These are phyloP conservation scores for Aspergillus sclerotialis DNA, from an alignment of 2,329 filamentous ascomycete species.

Conservation along the genomic window DNA sequence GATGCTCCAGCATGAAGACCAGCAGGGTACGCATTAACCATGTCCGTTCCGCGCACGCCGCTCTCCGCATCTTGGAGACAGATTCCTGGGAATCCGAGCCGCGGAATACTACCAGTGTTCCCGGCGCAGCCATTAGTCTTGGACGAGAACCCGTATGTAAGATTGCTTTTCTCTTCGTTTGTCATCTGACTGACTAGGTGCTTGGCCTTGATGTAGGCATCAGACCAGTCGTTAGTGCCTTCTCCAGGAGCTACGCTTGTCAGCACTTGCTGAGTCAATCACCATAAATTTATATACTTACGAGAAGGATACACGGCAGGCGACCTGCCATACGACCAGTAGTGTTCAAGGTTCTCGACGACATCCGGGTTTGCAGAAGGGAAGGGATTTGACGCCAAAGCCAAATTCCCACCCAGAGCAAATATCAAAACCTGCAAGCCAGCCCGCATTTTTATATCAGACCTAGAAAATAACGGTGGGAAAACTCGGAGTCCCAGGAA, in stretches of 20 bases:
- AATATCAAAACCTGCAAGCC: too few species aligned
- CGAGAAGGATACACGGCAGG: constrained; percentile 18
- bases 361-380: too few species aligned
- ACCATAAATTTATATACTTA: constrained; percentile 3
- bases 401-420: too few species aligned
- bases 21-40: constrained; percentile 38
- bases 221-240: constrained; percentile 5
- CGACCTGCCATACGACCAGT: constrained; percentile 16
- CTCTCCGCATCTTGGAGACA: not conserved
- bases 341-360: too few species aligned
- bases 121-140: not conserved
- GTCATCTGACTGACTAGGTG: constrained; percentile 8
- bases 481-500: too few species aligned
- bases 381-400: too few species aligned
- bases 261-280: not conserved
- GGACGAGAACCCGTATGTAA: constrained; percentile 4
- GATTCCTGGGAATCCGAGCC: not conserved
- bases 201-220: constrained; percentile 6
- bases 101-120: too few species aligned
- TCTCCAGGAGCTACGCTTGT: not conserved
- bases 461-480: too few species aligned
- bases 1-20: constrained; percentile 35
- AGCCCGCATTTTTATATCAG: too few species aligned
- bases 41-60: constrained; percentile 14
- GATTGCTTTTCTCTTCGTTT: constrained; percentile 10